phyloP scores from a whole-genome alignment of 176 grass and related monocot genomes.

The Lolium rigidum region DNA sequence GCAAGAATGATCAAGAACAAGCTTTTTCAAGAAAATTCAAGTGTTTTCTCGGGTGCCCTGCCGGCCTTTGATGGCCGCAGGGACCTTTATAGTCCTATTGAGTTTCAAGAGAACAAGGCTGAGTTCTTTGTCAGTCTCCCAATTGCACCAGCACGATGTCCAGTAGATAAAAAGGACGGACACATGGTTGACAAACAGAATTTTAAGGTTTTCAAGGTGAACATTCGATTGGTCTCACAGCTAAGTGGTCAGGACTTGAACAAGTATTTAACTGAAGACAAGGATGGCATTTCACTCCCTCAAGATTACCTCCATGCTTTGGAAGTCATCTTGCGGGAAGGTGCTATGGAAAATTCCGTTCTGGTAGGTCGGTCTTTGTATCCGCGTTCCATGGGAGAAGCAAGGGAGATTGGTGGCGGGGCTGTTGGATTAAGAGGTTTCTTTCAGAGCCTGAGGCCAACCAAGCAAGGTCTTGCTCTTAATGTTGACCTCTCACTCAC shows the following conservation, averaged over 20 bases:
- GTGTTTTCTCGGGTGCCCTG: conserved; percentile 54
- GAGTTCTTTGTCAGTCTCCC: conserved; percentile 77
- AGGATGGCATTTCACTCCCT: conserved; percentile 61
- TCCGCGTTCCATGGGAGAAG: conserved; percentile 66
- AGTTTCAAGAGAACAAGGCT: conserved; percentile 63
- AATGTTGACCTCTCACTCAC: conserved; percentile 89
- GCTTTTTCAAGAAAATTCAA: conserved; percentile 76
- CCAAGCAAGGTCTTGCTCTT: conserved; percentile 91
- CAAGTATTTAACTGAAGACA: conserved; percentile 70
- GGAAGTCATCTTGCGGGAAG: conserved; percentile 81
- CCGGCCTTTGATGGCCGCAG: conserved; percentile 89
- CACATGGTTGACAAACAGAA: conserved; percentile 49
- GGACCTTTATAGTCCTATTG: conserved; percentile 82
- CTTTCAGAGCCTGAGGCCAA: conserved; percentile 85
- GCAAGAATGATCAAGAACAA: conserved; percentile 90
- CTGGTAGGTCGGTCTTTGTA: conserved; percentile 82
- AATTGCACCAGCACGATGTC: conserved; percentile 33
- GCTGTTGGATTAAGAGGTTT: conserved; percentile 86
- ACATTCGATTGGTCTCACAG: conserved; percentile 74
- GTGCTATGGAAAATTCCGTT: conserved; percentile 71
- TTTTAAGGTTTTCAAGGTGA: conserved; percentile 78
- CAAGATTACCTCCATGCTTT: conserved; percentile 86
- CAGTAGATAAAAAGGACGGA: conserved; percentile 36
- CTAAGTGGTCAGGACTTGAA: conserved; percentile 70
- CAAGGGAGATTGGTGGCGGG: conserved; percentile 78